phyloP scores from a whole-genome alignment of 208 protist species.

The Acanthamoeba sp. region DNA sequence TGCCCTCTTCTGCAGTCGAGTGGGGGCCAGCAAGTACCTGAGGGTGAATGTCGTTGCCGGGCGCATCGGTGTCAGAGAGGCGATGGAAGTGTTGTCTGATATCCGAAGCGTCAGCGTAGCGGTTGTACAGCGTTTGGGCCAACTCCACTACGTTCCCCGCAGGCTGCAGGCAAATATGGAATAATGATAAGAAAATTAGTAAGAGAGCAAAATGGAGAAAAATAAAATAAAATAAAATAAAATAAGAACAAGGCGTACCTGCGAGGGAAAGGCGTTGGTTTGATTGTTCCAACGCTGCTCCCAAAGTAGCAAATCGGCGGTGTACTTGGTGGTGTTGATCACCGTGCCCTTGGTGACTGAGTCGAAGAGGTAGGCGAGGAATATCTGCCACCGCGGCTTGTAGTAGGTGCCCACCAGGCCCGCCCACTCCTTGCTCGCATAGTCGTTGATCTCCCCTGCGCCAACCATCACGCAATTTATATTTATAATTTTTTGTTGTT shows the following conservation, averaged over 20 bases:
- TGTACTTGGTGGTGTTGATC: slow-evolving; percentile 20
- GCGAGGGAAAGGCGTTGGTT: slow-evolving; percentile 1
- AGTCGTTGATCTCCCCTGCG: slow-evolving; percentile 82
- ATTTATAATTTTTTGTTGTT: no score
- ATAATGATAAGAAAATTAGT: no score
- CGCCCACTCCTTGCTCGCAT: slow-evolving; percentile 84
- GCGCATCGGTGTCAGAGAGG: not conserved
- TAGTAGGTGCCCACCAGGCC: slow-evolving; percentile 83
- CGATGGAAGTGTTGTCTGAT: not conserved
- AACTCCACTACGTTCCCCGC: not conserved
- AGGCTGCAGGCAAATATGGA: not conserved
- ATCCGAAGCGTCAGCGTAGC: not conserved
- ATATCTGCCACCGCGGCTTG: slow-evolving; percentile 60
- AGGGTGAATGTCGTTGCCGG: slow-evolving; percentile 22
- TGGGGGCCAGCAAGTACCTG: not conserved
- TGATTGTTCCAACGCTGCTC: slow-evolving; percentile 57
- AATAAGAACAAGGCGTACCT: not conserved
- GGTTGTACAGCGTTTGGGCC: slow-evolving; percentile 1
- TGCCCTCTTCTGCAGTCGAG: not conserved
- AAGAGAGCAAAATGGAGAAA: not conserved
- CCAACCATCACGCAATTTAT: not conserved
- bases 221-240: no score
- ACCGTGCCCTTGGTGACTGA: not conserved
- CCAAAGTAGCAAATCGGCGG: not conserved
- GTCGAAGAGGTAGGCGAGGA: slow-evolving; percentile 30